Evolutionary conservation across 176 grass and related monocot genomes (phyloP).

Genomic region (Oryza punctata): DNA sequence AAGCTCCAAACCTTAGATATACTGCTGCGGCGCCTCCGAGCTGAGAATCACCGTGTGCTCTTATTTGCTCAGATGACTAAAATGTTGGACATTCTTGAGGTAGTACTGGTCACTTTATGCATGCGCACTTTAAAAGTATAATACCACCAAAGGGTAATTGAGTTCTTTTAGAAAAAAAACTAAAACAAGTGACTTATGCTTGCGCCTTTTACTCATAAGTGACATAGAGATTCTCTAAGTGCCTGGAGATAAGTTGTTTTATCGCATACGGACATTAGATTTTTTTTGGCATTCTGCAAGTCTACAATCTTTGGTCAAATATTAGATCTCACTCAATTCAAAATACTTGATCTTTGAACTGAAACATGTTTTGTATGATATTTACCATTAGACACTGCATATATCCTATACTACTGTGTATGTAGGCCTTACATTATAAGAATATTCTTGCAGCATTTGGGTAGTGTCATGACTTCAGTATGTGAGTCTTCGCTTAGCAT

Average conservation of each 20-base stretch:
- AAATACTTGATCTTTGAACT: background rate
- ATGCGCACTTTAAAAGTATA: background rate
- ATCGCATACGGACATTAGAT: background rate
- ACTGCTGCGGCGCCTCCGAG: constrained; percentile 78
- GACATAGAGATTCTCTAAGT: background rate
- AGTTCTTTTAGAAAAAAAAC: background rate
- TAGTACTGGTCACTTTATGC: constrained; percentile 42
- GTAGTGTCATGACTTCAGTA: background rate
- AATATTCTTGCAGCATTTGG: background rate
- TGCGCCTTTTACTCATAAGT: background rate
- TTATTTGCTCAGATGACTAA: constrained; percentile 99
- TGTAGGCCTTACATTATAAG: background rate
- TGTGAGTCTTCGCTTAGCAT: background rate
- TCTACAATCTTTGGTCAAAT: background rate
- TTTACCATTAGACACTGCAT: background rate
- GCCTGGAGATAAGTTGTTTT: background rate
- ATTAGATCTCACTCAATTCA: background rate
- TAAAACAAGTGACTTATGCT: background rate
- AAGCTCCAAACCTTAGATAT: constrained; percentile 94
- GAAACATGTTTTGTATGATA: background rate
- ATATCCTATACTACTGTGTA: background rate
- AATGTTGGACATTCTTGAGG: constrained; percentile 99
- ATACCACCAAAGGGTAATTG: background rate
- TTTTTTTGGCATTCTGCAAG: background rate
- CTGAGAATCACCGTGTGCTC: constrained; percentile 94